These are phyloP conservation scores for Poa annua DNA, from an alignment of 176 grass and related monocot genomes.

Conservation along the genomic window DNA sequence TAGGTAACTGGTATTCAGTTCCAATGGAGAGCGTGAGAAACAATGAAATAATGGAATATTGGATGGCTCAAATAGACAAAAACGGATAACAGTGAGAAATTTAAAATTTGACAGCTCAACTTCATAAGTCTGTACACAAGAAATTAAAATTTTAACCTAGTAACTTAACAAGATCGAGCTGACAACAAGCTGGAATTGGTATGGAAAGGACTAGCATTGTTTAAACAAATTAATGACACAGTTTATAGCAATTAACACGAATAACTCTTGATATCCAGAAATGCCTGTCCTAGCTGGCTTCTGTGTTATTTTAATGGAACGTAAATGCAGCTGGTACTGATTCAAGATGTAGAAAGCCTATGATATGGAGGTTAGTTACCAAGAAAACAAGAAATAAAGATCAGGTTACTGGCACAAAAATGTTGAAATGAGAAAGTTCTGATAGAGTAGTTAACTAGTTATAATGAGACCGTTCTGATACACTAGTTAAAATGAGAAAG, in stretches of 20 bases:
- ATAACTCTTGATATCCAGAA: neutral
- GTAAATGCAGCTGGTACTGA: neutral
- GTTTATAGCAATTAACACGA: neutral
- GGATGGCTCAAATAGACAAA: constrained; percentile 2
- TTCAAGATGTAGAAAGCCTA: neutral
- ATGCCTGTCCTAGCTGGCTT: neutral
- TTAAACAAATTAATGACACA: neutral
- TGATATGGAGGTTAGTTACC: neutral
- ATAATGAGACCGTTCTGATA: neutral
- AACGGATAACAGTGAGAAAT: neutral
- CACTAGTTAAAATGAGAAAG: no score
- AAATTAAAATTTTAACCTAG: neutral
- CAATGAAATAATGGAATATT: neutral
- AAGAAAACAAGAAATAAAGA: neutral
- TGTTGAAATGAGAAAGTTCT: neutral
- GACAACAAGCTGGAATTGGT: neutral
- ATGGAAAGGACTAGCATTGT: neutral
- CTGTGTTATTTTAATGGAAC: neutral
- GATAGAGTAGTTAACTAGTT: neutral
- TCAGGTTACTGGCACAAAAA: neutral
- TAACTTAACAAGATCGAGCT: neutral
- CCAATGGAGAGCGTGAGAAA: neutral
- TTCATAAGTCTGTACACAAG: constrained; percentile 1
- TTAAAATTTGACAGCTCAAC: neutral
- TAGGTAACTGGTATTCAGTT: neutral